These are phyloP conservation scores for Diplogelasinospora grovesii DNA, from an alignment of 495 filamentous ascomycete genomes.

Conservation along the genomic window DNA sequence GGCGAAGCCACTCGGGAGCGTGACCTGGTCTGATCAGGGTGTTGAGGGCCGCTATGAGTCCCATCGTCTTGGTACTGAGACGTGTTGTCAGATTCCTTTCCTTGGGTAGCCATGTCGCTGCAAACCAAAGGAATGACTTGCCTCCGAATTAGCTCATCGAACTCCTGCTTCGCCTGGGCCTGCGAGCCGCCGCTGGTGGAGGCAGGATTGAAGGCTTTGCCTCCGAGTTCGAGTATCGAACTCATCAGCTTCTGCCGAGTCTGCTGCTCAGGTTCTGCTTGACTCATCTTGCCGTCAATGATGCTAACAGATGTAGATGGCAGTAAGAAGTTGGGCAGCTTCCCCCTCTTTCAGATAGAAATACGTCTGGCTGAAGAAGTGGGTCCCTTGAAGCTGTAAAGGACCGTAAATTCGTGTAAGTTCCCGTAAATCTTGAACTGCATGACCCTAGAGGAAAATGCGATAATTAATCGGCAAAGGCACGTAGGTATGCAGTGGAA, in stretches of 20 bases:
- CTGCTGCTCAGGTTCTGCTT: slow-evolving; percentile 9
- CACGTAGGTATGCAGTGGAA: too few relatives aligned
- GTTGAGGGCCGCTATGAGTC: slow-evolving; percentile 40
- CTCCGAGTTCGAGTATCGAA: slow-evolving; percentile 28
- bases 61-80: slow-evolving; percentile 36
- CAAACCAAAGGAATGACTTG: slow-evolving; percentile 16
- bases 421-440: too few relatives aligned
- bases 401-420: too few relatives aligned
- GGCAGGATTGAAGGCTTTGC: slow-evolving; percentile 36
- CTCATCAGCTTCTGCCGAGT: slow-evolving; percentile 22
- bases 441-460: too few relatives aligned
- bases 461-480: too few relatives aligned
- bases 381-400: too few relatives aligned
- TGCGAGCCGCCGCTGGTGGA: slow-evolving; percentile 19
- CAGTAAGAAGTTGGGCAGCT: too few relatives aligned
- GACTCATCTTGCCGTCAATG: slow-evolving; percentile 10
- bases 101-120: neutral
- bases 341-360: too few relatives aligned
- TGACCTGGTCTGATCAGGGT: slow-evolving; percentile 38
- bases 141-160: slow-evolving; percentile 35
- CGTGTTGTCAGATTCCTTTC: slow-evolving; percentile 29
- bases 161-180: slow-evolving; percentile 27
- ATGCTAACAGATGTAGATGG: slow-evolving; percentile 3
- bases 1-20: slow-evolving; percentile 42
- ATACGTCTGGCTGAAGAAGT: too few relatives aligned